These are phyloP conservation scores for Hirsutella rhossiliensis DNA, from an alignment of 2,329 filamentous ascomycete genomes.

Conservation along the genomic window DNA sequence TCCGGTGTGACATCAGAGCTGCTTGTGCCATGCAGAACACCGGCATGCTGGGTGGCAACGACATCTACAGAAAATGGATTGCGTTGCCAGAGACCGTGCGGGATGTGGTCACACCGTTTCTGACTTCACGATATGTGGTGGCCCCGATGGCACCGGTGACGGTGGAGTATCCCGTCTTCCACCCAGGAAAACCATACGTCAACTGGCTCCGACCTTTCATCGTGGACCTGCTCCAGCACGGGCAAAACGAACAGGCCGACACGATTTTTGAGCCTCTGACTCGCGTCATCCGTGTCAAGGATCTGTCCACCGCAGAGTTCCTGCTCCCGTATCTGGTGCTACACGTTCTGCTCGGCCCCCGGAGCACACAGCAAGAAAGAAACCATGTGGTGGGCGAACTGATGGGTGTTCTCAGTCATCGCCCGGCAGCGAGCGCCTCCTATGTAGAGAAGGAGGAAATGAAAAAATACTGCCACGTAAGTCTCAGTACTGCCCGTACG, in stretches of 20 bases:
- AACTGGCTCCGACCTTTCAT: conserved; percentile 75
- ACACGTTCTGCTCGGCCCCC: conserved; percentile 67
- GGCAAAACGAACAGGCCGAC: conserved; percentile 60
- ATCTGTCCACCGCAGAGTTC: conserved; percentile 77
- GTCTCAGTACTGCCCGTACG: background rate
- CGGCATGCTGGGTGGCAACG: conserved; percentile 34
- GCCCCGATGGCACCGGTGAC: conserved; percentile 44
- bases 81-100: conserved; percentile 64
- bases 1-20: conserved; percentile 59
- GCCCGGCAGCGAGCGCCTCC: conserved; percentile 33
- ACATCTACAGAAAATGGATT: conserved; percentile 63
- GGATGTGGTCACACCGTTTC: conserved; percentile 77
- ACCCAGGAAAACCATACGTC: conserved; percentile 53
- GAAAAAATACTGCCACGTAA: conserved; percentile 77
- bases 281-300: conserved; percentile 73
- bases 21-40: conserved; percentile 32
- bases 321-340: conserved; percentile 78
- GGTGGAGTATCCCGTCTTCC: conserved; percentile 69
- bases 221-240: conserved; percentile 69
- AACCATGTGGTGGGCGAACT: conserved; percentile 61
- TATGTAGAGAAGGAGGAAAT: conserved; percentile 60
- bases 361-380: conserved; percentile 46
- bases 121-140: conserved; percentile 72
- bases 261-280: conserved; percentile 73
- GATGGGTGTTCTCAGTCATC: conserved; percentile 57